These are phyloP conservation scores for Hymenoscyphus linearis DNA, from an alignment of 2,329 filamentous ascomycete genomes.

Conservation along the genomic window DNA sequence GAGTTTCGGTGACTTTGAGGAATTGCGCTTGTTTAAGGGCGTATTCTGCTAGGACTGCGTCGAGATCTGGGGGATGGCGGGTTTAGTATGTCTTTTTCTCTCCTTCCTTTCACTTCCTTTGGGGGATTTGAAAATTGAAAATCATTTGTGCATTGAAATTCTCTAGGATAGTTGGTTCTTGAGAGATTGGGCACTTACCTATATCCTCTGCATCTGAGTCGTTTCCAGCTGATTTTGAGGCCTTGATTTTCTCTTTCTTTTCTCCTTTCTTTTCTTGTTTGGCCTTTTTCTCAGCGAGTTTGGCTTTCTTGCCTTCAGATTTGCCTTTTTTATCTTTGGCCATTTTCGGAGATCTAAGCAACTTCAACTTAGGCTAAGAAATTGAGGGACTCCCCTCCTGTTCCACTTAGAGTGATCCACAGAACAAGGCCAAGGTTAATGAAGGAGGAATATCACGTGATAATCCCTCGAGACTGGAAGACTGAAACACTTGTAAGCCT, in stretches of 20 bases:
- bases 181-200: too few species aligned
- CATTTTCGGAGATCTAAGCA: constrained; percentile 31
- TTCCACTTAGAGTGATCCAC: too few species aligned
- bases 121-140: too few species aligned
- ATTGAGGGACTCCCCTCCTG: background rate
- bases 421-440: background rate
- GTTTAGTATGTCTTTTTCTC: too few species aligned
- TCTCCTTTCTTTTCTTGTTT: constrained; percentile 89
- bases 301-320: constrained; percentile 45
- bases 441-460: background rate
- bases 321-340: constrained; percentile 47
- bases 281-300: constrained; percentile 57
- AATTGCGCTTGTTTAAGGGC: constrained; percentile 90
- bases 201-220: constrained; percentile 88
- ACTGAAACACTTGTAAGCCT: background rate
- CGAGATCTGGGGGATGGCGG: constrained; percentile 59
- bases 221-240: constrained; percentile 69
- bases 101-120: too few species aligned
- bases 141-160: too few species aligned
- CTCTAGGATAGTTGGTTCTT: too few species aligned
- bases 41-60: constrained; percentile 89
- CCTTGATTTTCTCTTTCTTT: constrained; percentile 72
- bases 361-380: background rate
- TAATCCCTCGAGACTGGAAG: background rate
- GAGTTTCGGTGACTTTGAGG: constrained; percentile 82